Evolutionary conservation across 2,329 filamentous ascomycete genomes (phyloP), one percentile per base, ranked within the genome.

Genomic region (Akanthomyces muscarius): DNA sequence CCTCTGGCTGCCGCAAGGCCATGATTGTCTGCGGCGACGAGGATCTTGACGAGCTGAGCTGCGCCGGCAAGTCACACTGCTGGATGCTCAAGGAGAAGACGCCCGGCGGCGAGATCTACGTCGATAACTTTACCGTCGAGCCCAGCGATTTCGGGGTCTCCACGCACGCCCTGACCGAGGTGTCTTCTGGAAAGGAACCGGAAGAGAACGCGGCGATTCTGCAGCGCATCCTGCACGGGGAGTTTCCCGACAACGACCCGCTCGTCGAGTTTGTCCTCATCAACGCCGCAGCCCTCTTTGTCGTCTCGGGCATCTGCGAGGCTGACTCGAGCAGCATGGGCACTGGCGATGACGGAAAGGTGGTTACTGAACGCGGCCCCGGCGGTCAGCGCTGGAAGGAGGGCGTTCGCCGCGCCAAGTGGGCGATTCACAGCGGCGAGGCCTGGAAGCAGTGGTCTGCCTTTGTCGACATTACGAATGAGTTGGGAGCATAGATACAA

Each of bases 331-430:
- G 90, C 72, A 78, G 86, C 71, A 91, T 96, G 89, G 91, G 91
- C 0, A 78, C 82, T 53, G 90, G 88, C 1, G 91, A 96, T 69
- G 90, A 94, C 70, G 91, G 91, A 0, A 82, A 88, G 48, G 91
- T 97, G 53, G 84, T 96, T 66, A 86, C 79, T 18, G 93, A 98
- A 73, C 82, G 89, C 54, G 94, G 95, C 0, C 93, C 93, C 5
- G 93, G 89, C 13, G 91, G 91, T 16, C 86, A 91, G 63, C 84
- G 94, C 71, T 99, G 95, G 95, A 99, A 96, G 79, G 94, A 97
- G 73, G 95, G 94, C 59, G 86, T 97, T 16, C 82, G 94, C 69
- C 84, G 92, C 72, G 95, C 95, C 18, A 86, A 89, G 69, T 96
- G 91, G 90, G 92, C 92, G 13, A 84, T 99, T 54, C 85, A 88